Evolutionary conservation across 2,329 filamentous ascomycete species (phyloP), one percentile per base, ranked within the genome.

Genomic region (Aspergillus transmontanensis): DNA sequence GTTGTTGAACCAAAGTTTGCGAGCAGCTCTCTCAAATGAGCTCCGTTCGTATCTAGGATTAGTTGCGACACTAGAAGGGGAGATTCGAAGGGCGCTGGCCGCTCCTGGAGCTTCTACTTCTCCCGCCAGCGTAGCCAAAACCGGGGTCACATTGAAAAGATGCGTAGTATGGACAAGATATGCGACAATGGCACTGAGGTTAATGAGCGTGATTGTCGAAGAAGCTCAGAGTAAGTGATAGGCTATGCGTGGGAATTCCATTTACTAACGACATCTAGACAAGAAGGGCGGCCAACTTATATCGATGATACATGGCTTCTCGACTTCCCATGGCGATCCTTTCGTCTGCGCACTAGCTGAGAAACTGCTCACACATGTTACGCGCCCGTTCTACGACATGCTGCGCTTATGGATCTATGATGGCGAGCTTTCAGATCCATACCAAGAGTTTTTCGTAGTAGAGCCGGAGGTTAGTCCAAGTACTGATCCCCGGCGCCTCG

Each of bases 81-180:
- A 99, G 76, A 97, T 98, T 60, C 87, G 94, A 63, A 85, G 91
- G 65, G 93, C 94, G 1, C 80, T 98, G 56, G 85, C 89, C 6
- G 87, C 90, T 9, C 81, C 95, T n/a, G 88, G 74, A 23, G 72
- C 75, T 45, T 65, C 67, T 41, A 86, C 86, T 4, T 87, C 90
- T 2, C 85, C 89, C 54, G 86, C 87, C 51, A 90, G 90, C 1
- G 88, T 96, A 59, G 90, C 92, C 6, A 95, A 94, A 71, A 90
- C 92, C 0, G 93, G 94, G 1, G 94, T 99, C 16, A 99, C 95
- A 0, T 82, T 99, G 57, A 98, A 98, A 77, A 86, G 95, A 75
- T 98, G 94, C 71, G 91, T 99, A 3, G 91, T 99, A 28, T 99
- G 96, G 96, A 98, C 94, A 10, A 88, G 94, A 69, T 96, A 99